These are phyloP conservation scores for Cruciata laevipes DNA, from an alignment of 257 asterid genomes.

Conservation along the genomic window DNA sequence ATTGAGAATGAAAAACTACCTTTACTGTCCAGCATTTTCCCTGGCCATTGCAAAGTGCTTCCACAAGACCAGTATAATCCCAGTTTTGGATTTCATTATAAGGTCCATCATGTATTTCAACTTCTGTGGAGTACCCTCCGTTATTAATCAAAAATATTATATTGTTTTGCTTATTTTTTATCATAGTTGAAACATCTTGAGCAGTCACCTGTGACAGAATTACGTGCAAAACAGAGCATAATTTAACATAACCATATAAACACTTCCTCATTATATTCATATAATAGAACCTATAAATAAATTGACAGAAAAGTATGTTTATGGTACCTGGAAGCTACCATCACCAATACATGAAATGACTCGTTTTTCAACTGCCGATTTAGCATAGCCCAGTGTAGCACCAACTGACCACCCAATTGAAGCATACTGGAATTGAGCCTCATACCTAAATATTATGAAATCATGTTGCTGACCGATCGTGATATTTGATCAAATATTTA, in stretches of 20 bases:
- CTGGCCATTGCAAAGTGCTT: slow-evolving; percentile 57
- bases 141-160: slow-evolving; percentile 66
- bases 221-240: too few relatives aligned
- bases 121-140: slow-evolving; percentile 63
- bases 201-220: slow-evolving; percentile 40
- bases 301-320: background rate
- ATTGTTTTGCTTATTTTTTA: slow-evolving; percentile 39
- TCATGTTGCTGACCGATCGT: too few relatives aligned
- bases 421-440: background rate
- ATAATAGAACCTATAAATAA: too few relatives aligned
- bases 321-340: background rate
- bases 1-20: slow-evolving; percentile 20
- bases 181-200: slow-evolving; percentile 64
- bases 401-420: background rate
- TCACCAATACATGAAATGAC: background rate
- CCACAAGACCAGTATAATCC: slow-evolving; percentile 55
- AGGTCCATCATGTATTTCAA: slow-evolving; percentile 69
- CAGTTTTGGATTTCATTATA: slow-evolving; percentile 66
- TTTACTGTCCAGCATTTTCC: slow-evolving; percentile 67
- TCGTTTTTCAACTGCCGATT: background rate
- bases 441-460: background rate
- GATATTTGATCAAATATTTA: too few relatives aligned
- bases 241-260: too few relatives aligned
- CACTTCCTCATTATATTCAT: too few relatives aligned
- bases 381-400: background rate